A percentile compares a stretch with the other conserved stretches of the same genome.
phyloP scores from a whole-genome alignment of 176 grass and related monocot species.

The Carex parvula region DNA sequence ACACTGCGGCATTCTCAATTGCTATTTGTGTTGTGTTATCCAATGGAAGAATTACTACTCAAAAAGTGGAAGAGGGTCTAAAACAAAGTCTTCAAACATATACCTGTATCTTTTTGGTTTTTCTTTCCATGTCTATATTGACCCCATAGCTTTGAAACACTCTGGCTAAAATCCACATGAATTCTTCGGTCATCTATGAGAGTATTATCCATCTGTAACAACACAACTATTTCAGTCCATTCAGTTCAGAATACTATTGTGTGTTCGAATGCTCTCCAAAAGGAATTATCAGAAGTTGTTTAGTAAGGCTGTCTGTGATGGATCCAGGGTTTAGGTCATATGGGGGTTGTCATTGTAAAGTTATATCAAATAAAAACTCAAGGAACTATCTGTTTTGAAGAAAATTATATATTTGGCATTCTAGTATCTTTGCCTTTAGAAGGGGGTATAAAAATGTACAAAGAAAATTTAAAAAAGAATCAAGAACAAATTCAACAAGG shows the following conservation, averaged over 20 bases:
- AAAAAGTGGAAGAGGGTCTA: neutral
- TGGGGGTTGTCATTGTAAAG: no score
- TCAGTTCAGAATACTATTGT: neutral
- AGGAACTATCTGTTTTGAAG: no score
- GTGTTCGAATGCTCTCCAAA: constrained; percentile 14
- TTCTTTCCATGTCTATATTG: constrained; percentile 90
- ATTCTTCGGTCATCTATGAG: constrained; percentile 95
- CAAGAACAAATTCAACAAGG: neutral
- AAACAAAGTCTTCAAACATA: neutral
- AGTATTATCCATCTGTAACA: constrained; percentile 92
- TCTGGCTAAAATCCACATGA: constrained; percentile 99
- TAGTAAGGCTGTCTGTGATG: neutral
- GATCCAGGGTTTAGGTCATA: neutral
- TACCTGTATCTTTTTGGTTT: constrained; percentile 71
- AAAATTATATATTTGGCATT: neutral
- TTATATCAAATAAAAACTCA: no score
- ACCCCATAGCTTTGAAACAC: constrained; percentile 90
- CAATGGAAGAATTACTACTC: neutral
- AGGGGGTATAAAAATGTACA: constrained; percentile 16
- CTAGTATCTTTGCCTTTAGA: neutral
- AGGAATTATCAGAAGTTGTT: constrained; percentile 10
- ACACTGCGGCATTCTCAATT: neutral
- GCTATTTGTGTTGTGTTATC: neutral
- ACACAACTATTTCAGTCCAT: neutral
- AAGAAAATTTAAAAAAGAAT: neutral